These are phyloP conservation scores for Orobanche coerulescens DNA, from an alignment of 257 asterid genomes.

Conservation along the genomic window DNA sequence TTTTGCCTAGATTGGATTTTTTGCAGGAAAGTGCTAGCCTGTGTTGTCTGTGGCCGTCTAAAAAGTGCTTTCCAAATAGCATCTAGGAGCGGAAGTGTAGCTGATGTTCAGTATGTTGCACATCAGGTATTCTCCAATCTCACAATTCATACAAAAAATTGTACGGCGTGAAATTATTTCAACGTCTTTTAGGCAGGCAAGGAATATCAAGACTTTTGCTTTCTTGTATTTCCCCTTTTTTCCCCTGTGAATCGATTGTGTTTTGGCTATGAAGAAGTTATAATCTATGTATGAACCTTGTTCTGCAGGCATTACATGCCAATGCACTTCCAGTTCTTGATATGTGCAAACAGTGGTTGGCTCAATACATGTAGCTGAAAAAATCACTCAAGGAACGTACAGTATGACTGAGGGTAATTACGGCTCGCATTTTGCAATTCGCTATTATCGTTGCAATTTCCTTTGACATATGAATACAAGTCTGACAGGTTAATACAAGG, in stretches of 20 bases:
- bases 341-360: constrained; percentile 97
- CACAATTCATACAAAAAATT: too few species aligned
- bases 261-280: neutral
- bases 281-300: constrained; percentile 13
- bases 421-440: constrained; percentile 5
- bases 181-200: too few species aligned
- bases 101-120: constrained; percentile 97
- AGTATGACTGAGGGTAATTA: constrained; percentile 22
- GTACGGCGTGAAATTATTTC: neutral
- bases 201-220: neutral
- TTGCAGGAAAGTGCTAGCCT: constrained; percentile 92
- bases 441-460: too few species aligned
- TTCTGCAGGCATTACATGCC: constrained; percentile 86
- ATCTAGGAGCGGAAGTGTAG: constrained; percentile 95
- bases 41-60: constrained; percentile 95
- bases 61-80: constrained; percentile 98
- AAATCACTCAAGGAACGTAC: constrained; percentile 10
- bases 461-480: too few species aligned
- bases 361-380: constrained; percentile 84
- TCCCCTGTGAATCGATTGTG: neutral
- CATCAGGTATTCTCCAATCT: constrained; percentile 64
- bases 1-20: constrained; percentile 25
- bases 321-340: constrained; percentile 97
- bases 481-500: too few species aligned
- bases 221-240: neutral